Conservation (phyloP, 257 asterid genomes). For the Anisodus acutangulus region DNA sequence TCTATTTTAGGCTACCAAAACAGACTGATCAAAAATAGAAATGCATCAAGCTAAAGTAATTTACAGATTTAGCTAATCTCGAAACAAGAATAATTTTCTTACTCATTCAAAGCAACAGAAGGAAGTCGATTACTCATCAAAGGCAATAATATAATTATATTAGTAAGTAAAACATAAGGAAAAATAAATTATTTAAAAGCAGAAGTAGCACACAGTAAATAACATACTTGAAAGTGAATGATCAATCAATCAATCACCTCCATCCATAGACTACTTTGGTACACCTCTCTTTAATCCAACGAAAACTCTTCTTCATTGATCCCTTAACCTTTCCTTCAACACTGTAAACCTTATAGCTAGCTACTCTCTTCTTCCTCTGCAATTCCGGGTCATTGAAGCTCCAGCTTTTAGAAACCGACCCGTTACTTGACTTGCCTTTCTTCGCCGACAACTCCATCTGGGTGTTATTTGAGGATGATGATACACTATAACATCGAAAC, state of each 20-base stretch:
- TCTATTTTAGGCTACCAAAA: not conserved
- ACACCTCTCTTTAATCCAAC: constrained; percentile 33
- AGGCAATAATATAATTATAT: not conserved
- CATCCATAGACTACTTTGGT: constrained; percentile 29
- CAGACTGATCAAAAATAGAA: not conserved
- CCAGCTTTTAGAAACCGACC: constrained; percentile 30
- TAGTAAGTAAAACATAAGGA: not conserved
- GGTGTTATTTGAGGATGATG: not conserved
- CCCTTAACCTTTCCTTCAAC: constrained; percentile 34
- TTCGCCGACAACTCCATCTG: not conserved
- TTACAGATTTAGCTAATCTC: not conserved
- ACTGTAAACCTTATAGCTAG: constrained; percentile 31
- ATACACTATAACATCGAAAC: constrained; percentile 14
- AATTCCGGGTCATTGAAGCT: constrained; percentile 31
- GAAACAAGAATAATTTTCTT: not conserved
- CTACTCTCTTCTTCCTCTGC: constrained; percentile 38
- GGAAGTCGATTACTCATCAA: not conserved
- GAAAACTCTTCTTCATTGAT: constrained; percentile 28
- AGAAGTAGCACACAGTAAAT: not conserved
- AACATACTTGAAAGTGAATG: constrained; percentile 19
- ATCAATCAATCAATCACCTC: constrained; percentile 14
- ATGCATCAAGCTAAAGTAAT: not conserved
- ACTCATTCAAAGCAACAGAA: not conserved
- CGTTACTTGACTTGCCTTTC: not conserved
- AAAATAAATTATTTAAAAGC: not conserved